Base-by-base conservation (phyloP, 2,329 filamentous ascomycete species). In the Colletotrichum siamense region DNA sequence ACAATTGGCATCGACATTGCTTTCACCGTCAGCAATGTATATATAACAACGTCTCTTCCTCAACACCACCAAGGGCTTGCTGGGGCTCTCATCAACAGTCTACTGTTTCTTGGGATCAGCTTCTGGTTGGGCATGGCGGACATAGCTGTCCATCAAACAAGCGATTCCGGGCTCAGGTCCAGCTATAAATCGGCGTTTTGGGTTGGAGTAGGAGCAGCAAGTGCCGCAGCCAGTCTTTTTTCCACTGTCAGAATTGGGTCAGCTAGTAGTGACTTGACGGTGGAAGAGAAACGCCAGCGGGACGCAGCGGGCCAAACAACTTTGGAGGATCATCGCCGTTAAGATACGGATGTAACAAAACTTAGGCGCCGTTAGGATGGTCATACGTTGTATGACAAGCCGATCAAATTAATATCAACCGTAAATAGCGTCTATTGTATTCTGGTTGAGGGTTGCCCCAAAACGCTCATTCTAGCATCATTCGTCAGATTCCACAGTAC, bases 1-100 rank as follows among this genome's bases (percentile, higher is more conserved):
- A 96, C 94, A 0, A 87, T 96, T 34, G 94, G 93, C n/a, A 92
- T 96, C 75, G 95, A 96, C 80, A 92, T 96, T 70, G 92, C 92
- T 9, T 96, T 93, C 85, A 95, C 94, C 80, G 90, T 96, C 2
- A 91, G 92, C 22, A 96, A 94, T 80, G 90, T 96, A 75, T 96
- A 95, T 83, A 94, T 95, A 82, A 95, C 94, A 0, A 95, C 94
- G 0, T 91, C 90, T 15, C 87, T 96, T 77, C 93, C 94, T 0
- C 87, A 88, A 6, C 88, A 90, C 95, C 62, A 92, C 94, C 80
- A 95, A 94, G 84, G 92, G 90, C 63, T 84, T 95, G 3, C 44
- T 12, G 44, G 44, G 0, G 44, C n/a, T 22, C 44, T 52, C n/a
- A 52, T 52, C 44, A 52, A 52, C 44, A 52, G 44, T 24, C 44